Conservation (phyloP, 495 filamentous ascomycete species). For the Penicillium simplicissimum region DNA sequence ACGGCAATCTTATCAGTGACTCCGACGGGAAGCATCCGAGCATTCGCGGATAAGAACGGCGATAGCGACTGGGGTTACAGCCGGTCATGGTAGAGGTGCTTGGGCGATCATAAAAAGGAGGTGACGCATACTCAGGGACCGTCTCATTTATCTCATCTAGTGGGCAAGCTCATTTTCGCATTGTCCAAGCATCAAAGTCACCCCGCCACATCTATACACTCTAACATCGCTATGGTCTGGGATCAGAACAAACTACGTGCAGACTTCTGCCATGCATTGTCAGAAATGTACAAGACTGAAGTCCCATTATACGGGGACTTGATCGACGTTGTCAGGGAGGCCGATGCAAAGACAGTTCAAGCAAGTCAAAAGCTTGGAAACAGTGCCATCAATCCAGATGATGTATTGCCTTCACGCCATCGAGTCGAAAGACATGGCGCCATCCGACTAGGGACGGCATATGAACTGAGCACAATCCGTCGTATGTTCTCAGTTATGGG, state of each 20-base stretch:
- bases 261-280: slow-evolving; percentile 38
- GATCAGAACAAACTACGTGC: slow-evolving; percentile 32
- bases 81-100: slow-evolving; percentile 5
- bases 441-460: slow-evolving; percentile 41
- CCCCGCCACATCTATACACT: not conserved
- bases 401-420: slow-evolving; percentile 32
- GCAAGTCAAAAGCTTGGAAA: slow-evolving; percentile 12
- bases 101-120: not conserved
- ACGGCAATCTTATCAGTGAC: slow-evolving; percentile 12
- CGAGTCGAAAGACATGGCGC: slow-evolving; percentile 46
- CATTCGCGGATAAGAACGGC: slow-evolving; percentile 23
- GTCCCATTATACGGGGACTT: slow-evolving; percentile 44
- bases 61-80: slow-evolving; percentile 6
- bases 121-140: not conserved
- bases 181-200: not conserved
- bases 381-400: slow-evolving; percentile 23
- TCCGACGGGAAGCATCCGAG: slow-evolving; percentile 19
- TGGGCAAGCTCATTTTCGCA: not conserved
- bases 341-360: slow-evolving; percentile 29
- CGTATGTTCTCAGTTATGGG: slow-evolving; percentile 45
- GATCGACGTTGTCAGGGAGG: slow-evolving; percentile 35
- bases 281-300: slow-evolving; percentile 43
- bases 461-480: slow-evolving; percentile 39
- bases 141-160: not conserved
- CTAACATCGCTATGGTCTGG: slow-evolving; percentile 22